Evolutionary conservation across 1,139 yeast species (phyloP).

Genomic region (Scheffersomyces quercinus): DNA sequence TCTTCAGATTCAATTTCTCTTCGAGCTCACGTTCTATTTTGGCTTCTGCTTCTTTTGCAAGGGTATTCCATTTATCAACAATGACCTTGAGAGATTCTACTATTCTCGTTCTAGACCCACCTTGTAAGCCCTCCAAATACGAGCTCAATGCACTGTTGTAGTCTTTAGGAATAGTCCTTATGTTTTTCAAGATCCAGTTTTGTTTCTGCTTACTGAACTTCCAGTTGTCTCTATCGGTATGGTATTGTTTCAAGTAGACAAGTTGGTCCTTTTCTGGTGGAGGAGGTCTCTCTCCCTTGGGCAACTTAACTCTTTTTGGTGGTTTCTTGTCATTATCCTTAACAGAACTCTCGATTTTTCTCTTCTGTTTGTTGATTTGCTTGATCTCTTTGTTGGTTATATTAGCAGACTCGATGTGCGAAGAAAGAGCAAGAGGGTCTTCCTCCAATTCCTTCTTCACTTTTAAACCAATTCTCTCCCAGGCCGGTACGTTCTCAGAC

Average conservation of each 20-base stretch:
- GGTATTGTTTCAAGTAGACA: constrained; percentile 67
- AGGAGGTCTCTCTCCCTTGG: constrained; percentile 71
- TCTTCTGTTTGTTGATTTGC: constrained; percentile 41
- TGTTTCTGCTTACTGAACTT: constrained; percentile 93
- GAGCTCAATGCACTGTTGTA: constrained; percentile 56
- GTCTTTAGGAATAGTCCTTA: constrained; percentile 53
- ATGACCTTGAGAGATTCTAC: constrained; percentile 50
- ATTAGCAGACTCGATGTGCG: constrained; percentile 47
- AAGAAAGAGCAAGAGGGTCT: constrained; percentile 42
- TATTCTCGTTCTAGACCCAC: constrained; percentile 66
- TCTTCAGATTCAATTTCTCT: constrained; percentile 9
- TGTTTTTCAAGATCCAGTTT: constrained; percentile 82
- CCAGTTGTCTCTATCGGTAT: constrained; percentile 67
- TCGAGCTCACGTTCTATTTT: constrained; percentile 39
- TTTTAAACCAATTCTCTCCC: constrained; percentile 83
- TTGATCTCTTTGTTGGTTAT: constrained; percentile 50
- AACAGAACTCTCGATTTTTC: constrained; percentile 22
- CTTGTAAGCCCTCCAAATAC: constrained; percentile 72
- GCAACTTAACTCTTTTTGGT: constrained; percentile 73
- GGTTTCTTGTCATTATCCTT: constrained; percentile 45
- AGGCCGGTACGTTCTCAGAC: constrained; percentile 65
- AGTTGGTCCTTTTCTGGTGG: constrained; percentile 85
- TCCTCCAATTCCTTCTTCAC: constrained; percentile 44
- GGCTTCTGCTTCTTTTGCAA: constrained; percentile 42
- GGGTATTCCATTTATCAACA: constrained; percentile 58